Evolutionary conservation across 352 stramenopile species (phyloP).

Genomic region (Globisporangium alternatum): DNA sequence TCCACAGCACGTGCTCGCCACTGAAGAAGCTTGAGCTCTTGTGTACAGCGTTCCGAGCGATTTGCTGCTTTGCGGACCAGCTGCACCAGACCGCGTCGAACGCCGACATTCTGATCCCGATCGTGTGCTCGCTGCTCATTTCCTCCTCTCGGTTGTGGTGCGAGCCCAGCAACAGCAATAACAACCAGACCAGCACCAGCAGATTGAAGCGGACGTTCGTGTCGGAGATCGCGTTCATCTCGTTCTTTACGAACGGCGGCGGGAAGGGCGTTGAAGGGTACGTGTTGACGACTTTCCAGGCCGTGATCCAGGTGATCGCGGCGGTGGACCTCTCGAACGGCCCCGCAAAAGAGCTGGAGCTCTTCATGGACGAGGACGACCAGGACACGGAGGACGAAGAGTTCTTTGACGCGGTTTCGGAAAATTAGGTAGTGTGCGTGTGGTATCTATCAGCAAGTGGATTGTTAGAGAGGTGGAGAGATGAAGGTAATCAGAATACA

Average conservation of each 20-base stretch:
- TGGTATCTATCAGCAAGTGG: too few relatives aligned
- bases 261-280: slow-evolving; percentile 78
- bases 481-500: too few relatives aligned
- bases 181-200: background rate
- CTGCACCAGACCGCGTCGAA: slow-evolving; percentile 61
- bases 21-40: slow-evolving; percentile 65
- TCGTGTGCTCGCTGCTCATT: slow-evolving; percentile 61
- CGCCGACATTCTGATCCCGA: slow-evolving; percentile 68
- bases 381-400: slow-evolving; percentile 35
- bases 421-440: background rate
- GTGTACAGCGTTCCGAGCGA: slow-evolving; percentile 49
- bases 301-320: slow-evolving; percentile 62
- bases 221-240: slow-evolving; percentile 70
- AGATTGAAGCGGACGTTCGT: slow-evolving; percentile 39
- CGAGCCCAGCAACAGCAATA: background rate
- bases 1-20: slow-evolving; percentile 44
- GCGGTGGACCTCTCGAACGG: slow-evolving; percentile 56
- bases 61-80: slow-evolving; percentile 68
- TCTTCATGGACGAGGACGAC: slow-evolving; percentile 39
- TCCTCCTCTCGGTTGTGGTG: slow-evolving; percentile 29
- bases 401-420: slow-evolving; percentile 52
- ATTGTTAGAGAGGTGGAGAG: too few relatives aligned
- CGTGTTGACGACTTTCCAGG: slow-evolving; percentile 74
- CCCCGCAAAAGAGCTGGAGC: slow-evolving; percentile 50
- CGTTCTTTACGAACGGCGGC: slow-evolving; percentile 71